Evolutionary conservation across 2,329 filamentous ascomycete species (phyloP).

Genomic region (Fusarium veterinarium): DNA sequence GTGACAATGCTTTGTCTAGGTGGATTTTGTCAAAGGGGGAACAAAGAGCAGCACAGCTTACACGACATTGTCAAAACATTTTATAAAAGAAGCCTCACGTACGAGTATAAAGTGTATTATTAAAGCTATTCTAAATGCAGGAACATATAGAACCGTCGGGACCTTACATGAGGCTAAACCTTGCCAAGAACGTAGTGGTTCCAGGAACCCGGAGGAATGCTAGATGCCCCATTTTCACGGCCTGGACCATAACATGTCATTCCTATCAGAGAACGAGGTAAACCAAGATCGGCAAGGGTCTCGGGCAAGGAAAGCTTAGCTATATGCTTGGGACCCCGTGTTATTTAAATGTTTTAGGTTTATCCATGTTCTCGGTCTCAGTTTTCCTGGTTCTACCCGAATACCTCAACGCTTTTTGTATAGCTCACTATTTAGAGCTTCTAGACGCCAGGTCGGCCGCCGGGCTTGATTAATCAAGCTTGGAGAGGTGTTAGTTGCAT

Average conservation of each 20-base stretch:
- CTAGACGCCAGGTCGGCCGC: not conserved
- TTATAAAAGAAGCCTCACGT: conserved; percentile 2
- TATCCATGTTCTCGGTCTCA: not conserved
- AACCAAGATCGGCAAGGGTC: not conserved
- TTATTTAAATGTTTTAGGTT: not conserved
- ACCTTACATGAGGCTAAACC: conserved; percentile 18
- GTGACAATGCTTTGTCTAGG: not conserved
- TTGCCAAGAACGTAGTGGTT: not conserved
- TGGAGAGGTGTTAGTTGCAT: too few species aligned
- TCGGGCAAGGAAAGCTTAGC: not conserved
- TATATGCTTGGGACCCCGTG: not conserved
- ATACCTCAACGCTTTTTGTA: not conserved
- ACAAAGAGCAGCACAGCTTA: not conserved
- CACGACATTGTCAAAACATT: not conserved
- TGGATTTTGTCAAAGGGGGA: not conserved
- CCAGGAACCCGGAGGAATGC: conserved; percentile 20
- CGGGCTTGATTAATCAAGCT: too few species aligned
- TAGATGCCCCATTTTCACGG: not conserved
- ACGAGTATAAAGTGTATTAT: not conserved
- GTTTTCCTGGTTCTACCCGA: not conserved
- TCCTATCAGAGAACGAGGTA: not conserved
- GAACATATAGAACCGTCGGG: not conserved
- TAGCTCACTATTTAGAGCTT: not conserved
- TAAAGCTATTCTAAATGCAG: conserved; percentile 16
- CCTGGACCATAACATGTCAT: conserved; percentile 17